Conservation (phyloP, 352 stramenopile genomes). For the Phytophthora idaei region DNA sequence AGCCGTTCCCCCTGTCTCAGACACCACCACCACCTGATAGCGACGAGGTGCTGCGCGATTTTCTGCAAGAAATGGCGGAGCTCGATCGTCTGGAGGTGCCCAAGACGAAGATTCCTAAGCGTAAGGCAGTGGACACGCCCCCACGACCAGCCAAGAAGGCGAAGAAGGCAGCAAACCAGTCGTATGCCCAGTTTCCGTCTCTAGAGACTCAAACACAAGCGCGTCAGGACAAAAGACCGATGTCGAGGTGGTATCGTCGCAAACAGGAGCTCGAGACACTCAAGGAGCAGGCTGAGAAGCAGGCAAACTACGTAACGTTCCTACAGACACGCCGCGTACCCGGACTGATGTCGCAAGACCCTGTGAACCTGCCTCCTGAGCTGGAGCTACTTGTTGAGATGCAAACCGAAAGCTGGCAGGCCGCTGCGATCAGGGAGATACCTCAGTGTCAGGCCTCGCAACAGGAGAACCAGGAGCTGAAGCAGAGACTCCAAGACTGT, state of each 20-base stretch:
- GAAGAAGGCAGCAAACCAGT: not conserved
- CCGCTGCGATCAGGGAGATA: slow-evolving; percentile 7
- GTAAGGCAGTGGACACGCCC: not conserved
- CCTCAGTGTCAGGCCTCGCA: slow-evolving; percentile 8
- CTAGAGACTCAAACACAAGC: not conserved
- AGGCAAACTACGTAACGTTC: slow-evolving; percentile 14
- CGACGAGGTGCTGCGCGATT: slow-evolving; percentile 28
- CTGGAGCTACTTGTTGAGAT: slow-evolving; percentile 21
- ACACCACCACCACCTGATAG: slow-evolving; percentile 9
- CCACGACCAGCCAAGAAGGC: slow-evolving; percentile 8
- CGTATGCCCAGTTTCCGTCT: not conserved
- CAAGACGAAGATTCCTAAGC: slow-evolving; percentile 4
- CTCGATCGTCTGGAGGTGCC: slow-evolving; percentile 38
- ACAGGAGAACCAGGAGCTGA: slow-evolving; percentile 25
- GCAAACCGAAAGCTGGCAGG: slow-evolving; percentile 16
- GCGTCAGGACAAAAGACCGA: not conserved
- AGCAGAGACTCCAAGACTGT: slow-evolving; percentile 17
- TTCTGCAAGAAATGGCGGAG: slow-evolving; percentile 46
- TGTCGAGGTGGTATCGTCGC: slow-evolving; percentile 24
- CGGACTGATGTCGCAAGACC: not conserved
- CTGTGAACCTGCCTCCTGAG: slow-evolving; percentile 5
- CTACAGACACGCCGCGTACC: slow-evolving; percentile 7
- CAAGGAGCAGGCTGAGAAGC: slow-evolving; percentile 10
- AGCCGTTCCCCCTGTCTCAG: slow-evolving; percentile 22
- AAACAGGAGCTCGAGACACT: slow-evolving; percentile 31